phyloP scores from a whole-genome alignment of 2,329 filamentous ascomycete species.

The Phoma sp. region DNA sequence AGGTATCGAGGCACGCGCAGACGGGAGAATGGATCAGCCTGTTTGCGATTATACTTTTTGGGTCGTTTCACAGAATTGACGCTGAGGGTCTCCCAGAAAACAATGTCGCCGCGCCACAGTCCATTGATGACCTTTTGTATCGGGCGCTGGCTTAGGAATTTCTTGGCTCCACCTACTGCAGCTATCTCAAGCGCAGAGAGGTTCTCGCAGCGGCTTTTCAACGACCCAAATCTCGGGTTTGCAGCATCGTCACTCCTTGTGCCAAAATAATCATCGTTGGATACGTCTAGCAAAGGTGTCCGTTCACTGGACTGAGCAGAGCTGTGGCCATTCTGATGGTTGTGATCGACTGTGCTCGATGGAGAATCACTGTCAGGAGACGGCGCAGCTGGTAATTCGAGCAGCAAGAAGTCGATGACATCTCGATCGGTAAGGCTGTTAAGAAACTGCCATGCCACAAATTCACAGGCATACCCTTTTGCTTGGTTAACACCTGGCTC shows the following conservation, averaged over 20 bases:
- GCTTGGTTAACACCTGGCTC: conserved; percentile 72
- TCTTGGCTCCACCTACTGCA: conserved; percentile 80
- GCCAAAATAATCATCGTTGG: conserved; percentile 34
- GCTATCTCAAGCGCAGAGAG: conserved; percentile 90
- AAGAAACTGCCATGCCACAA: conserved; percentile 81
- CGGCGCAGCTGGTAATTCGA: conserved; percentile 66
- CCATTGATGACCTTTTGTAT: conserved; percentile 85
- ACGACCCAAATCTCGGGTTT: conserved; percentile 61
- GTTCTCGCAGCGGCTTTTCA: conserved; percentile 75
- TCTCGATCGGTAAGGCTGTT: conserved; percentile 75
- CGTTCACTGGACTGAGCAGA: conserved; percentile 26
- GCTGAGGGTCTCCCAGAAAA: conserved; percentile 84
- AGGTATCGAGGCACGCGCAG: conserved; percentile 82
- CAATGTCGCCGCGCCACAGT: conserved; percentile 82
- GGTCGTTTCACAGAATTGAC: conserved; percentile 77
- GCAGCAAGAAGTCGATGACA: conserved; percentile 76
- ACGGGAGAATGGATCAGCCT: conserved; percentile 63
- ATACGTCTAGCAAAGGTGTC: conserved; percentile 34
- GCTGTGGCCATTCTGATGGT: conserved; percentile 23
- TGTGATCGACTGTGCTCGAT: conserved; percentile 9
- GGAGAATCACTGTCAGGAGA: conserved; percentile 24
- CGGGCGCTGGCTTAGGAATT: conserved; percentile 79
- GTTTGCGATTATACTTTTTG: conserved; percentile 71
- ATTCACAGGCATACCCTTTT: conserved; percentile 77
- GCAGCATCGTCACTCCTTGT: conserved; percentile 38